Base-by-base conservation (phyloP, 768 basidiomycete species). In the Exidia glandulosa region DNA sequence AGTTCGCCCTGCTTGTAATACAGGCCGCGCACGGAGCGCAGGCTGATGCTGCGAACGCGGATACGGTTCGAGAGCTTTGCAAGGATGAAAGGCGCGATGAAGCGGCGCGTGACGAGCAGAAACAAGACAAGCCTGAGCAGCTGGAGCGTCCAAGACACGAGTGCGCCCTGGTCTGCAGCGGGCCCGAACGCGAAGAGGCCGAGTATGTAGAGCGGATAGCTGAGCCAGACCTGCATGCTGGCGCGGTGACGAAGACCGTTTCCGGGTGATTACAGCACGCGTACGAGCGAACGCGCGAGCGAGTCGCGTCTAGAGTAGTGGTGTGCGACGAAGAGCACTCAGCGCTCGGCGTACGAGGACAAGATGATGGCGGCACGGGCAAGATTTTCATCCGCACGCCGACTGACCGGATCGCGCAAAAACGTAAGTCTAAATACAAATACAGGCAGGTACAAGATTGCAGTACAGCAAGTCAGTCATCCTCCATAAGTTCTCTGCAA, bases 11-110 rank as follows among this genome's bases (percentile, higher is more conserved):
- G 75, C 52, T 81, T 78, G 62, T 88, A 78, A 70, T 85, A 88
- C 25, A 90, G 73, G 33, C 88, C 88, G 58, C 87, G 84, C 61
- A 91, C 82, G 23, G 88, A 91, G 58, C 86, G 81, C 37, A 87
- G 73, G 67, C 88, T 90, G 59, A 90, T 79, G 68, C 85, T 88
- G 41, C 83, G 81, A 33, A 89, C 77, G 32, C 84, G 83, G 61
- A 90, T 74, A 64, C 78, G 78, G 34, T 66, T 70, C n/a, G 85
- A 85, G 59, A 83, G 72, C 47, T 78, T 76, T 57, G 78, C 74
- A 32, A 90, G 76, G 50, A 85, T 68, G 72, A 80, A 84, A 57
- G 88, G 88, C 2, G 80, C 77, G 61, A 89, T 73, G 66, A 85
- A 86, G 0, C 82, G 84, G 58, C 88, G 80, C 56, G 85, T 74